Base-by-base conservation (phyloP, 306 rosid species). In the Cucumis cinereus region DNA sequence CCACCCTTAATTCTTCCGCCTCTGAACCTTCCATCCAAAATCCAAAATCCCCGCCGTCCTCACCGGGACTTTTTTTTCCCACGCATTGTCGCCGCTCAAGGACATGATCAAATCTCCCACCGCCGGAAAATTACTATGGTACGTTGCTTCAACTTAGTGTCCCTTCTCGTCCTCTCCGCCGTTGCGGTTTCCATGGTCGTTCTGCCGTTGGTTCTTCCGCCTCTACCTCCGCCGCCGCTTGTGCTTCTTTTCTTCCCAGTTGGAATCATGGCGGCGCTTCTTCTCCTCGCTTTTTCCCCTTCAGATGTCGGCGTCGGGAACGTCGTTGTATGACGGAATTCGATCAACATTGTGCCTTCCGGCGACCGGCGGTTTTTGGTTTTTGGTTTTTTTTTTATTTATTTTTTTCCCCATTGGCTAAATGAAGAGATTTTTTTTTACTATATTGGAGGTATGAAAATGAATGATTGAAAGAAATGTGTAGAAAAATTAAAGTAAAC, bases 231-330 rank as follows among this genome's bases (percentile, higher is more conserved):
- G 10, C 94, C 91, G 45, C 94, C 91, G 19, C 5, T 89, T 64
- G 84, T 81, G 30, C 77, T 89, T 1, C 87, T 89, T 8, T 84
- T 89, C 85, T 89, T 89, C 26, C 91, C 94, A 4, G 86, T 89
- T 11, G 93, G 93, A 41, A 78, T 89, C 63, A 85, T 89, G 93
- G 93, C 87, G 26, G 94, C 94, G 52, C 88, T 89, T 1, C 79
- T 89, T 67, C 14, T 86, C 13, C 84, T 89, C 35, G 91, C 87
- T 0, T 82, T 89, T 62, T 89, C 90, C 6, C 91, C 94, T 5
- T 22, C 81, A 0, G 84, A 82, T 1, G 77, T 71, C 26, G 6
- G 8, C 0, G 64, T 75, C 15, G 79, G 43, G 53, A 78, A 85
- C 86, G 66, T 28, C 77, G 85, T 54, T 81, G 81, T 84, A 60